These are phyloP conservation scores for Ulota crispa DNA, from an alignment of 225 moss, liverwort and hornwort genomes.

Conservation along the genomic window DNA sequence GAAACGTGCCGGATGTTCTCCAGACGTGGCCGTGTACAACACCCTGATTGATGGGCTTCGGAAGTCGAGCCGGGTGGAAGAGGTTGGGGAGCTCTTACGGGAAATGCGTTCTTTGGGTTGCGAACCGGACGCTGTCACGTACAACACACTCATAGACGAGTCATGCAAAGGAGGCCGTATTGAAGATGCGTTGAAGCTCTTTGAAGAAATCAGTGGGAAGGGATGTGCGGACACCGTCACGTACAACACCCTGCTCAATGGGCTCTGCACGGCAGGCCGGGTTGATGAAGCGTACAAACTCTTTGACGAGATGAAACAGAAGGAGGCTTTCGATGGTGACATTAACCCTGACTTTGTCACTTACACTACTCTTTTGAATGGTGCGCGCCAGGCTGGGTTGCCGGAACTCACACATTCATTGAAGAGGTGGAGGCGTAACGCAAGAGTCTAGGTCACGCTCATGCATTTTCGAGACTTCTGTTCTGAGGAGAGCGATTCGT, in stretches of 20 bases:
- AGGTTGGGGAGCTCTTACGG: conserved; percentile 46
- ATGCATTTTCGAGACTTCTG: not conserved
- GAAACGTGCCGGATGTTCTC: conserved; percentile 52
- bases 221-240: conserved; percentile 53
- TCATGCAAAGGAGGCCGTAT: conserved; percentile 51
- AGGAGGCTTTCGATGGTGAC: conserved; percentile 20
- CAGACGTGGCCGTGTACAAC: conserved; percentile 58
- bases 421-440: conserved; percentile 47
- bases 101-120: conserved; percentile 59
- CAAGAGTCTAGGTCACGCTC: conserved; percentile 37
- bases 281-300: conserved; percentile 52
- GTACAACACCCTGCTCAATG: conserved; percentile 61
- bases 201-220: conserved; percentile 59
- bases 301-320: conserved; percentile 55
- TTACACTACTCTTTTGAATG: conserved; percentile 57
- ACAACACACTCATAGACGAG: conserved; percentile 65
- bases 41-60: conserved; percentile 68
- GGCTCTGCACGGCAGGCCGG: conserved; percentile 55
- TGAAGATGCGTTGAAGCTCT: conserved; percentile 62
- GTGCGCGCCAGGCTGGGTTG: conserved; percentile 47
- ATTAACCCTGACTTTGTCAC: conserved; percentile 57
- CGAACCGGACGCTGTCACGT: conserved; percentile 67
- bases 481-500: not conserved
- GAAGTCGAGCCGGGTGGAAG: conserved; percentile 47
- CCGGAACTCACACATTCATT: conserved; percentile 43